A percentile compares a stretch with the other conserved stretches of the same genome.
Evolutionary conservation across 176 grass and related monocot species (phyloP).

Genomic region (Eleusine indica): DNA sequence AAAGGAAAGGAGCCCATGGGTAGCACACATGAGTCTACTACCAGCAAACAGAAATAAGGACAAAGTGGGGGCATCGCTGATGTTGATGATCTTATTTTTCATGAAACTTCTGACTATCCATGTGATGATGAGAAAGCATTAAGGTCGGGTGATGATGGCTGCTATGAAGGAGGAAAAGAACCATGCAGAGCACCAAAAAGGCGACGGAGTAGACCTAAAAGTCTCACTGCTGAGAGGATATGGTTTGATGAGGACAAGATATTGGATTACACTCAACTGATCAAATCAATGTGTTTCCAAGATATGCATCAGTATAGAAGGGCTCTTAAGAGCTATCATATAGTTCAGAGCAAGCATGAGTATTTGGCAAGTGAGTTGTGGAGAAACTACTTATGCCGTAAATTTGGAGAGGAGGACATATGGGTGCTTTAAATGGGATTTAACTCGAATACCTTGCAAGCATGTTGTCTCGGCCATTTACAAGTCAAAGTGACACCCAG

Average conservation of each 20-base stretch:
- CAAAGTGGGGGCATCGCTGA: background rate
- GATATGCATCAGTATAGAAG: background rate
- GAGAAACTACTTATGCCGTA: background rate
- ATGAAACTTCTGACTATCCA: background rate
- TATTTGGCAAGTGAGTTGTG: slow-evolving; percentile 11
- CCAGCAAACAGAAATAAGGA: background rate
- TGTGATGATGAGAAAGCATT: background rate
- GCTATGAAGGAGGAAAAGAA: background rate
- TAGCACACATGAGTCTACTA: background rate
- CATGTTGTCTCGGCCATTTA: background rate
- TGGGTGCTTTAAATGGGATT: slow-evolving; percentile 8
- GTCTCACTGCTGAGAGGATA: background rate
- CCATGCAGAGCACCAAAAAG: background rate
- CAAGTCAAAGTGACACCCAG: background rate
- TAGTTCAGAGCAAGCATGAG: background rate
- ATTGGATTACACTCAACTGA: background rate
- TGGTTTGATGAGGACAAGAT: background rate
- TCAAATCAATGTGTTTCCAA: too few relatives aligned
- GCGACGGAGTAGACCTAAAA: background rate
- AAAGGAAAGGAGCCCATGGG: background rate
- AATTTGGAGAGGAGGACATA: background rate
- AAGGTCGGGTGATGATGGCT: background rate
- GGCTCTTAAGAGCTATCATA: background rate
- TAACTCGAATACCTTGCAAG: background rate
- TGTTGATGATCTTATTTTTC: background rate